Conservation (phyloP, 108 stramenopile species). For the Conticribra weissflogii region DNA sequence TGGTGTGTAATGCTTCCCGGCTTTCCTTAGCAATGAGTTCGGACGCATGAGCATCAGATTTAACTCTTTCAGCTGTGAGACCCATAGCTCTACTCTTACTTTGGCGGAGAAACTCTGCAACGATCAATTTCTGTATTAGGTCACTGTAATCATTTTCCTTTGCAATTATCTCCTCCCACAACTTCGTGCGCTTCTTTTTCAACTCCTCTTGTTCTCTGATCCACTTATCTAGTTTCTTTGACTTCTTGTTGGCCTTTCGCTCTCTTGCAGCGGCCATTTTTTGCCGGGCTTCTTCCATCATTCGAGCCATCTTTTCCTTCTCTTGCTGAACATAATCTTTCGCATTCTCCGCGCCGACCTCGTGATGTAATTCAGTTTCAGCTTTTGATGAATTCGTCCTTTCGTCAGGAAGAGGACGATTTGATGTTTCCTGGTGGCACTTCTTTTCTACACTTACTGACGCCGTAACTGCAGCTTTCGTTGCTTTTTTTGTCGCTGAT, state of each 20-base stretch:
- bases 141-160: constrained; percentile 32
- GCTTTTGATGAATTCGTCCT: too few relatives aligned
- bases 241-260: constrained; percentile 37
- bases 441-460: too few relatives aligned
- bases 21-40: constrained; percentile 7
- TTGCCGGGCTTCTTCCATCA: constrained; percentile 23
- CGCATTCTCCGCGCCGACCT: too few relatives aligned
- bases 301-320: constrained; percentile 17
- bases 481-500: too few relatives aligned
- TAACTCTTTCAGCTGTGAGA: constrained; percentile 15
- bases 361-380: too few relatives aligned
- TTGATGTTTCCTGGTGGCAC: too few relatives aligned
- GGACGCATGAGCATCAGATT: constrained; percentile 20
- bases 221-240: constrained; percentile 31
- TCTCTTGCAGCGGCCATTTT: constrained; percentile 26
- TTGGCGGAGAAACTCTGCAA: constrained; percentile 47
- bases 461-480: too few relatives aligned
- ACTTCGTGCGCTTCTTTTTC: constrained; percentile 23
- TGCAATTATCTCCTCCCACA: constrained; percentile 26
- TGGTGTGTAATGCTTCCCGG: constrained; percentile 19
- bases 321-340: constrained; percentile 12
- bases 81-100: constrained; percentile 24
- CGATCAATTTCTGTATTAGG: constrained; percentile 26
- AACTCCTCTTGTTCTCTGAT: constrained; percentile 31
- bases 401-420: too few relatives aligned